Evolutionary conservation across 805 yeast genomes (phyloP).

Genomic region (Wickerhamiella parazyma): DNA sequence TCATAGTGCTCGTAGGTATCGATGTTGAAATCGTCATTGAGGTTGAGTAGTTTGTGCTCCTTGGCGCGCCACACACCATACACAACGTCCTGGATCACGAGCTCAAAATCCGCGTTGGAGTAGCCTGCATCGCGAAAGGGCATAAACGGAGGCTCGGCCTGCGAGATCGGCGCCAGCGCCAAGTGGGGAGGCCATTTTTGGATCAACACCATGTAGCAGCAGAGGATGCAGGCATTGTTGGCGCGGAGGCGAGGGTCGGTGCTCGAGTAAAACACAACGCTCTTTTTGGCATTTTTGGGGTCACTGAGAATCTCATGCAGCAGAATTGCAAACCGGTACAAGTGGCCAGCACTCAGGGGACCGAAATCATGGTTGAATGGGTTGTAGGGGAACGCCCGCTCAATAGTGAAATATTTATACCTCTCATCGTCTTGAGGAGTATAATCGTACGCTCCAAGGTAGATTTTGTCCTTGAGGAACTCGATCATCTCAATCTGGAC

Average conservation of each 20-base stretch:
- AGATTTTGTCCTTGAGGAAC: constrained; percentile 36
- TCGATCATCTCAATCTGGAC: constrained; percentile 20
- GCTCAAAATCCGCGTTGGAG: constrained; percentile 85
- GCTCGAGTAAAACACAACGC: constrained; percentile 80
- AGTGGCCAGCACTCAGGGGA: constrained; percentile 83
- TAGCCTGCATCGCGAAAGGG: constrained; percentile 96
- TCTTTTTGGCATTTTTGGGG: constrained; percentile 68
- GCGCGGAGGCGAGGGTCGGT: constrained; percentile 71
- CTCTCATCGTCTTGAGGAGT: constrained; percentile 65
- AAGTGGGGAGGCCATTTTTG: constrained; percentile 99
- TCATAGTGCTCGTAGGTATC: constrained; percentile 93
- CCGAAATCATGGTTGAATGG: constrained; percentile 96
- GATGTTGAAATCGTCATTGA: constrained; percentile 61
- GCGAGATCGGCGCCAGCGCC: constrained; percentile 87
- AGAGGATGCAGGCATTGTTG: constrained; percentile 85
- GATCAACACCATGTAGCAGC: constrained; percentile 87
- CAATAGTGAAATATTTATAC: constrained; percentile 78
- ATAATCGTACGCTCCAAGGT: constrained; percentile 77
- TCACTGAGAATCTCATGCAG: constrained; percentile 85
- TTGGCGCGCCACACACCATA: constrained; percentile 98
- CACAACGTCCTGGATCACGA: constrained; percentile 86
- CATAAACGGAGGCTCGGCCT: constrained; percentile 85
- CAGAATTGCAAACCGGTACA: constrained; percentile 89
- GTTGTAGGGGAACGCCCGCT: constrained; percentile 82
- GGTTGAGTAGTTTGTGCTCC: constrained; percentile 75